A percentile compares a stretch with the other conserved stretches of the same genome.
phyloP scores from a whole-genome alignment of 495 filamentous ascomycete species.

The Aspergillus hancockii region DNA sequence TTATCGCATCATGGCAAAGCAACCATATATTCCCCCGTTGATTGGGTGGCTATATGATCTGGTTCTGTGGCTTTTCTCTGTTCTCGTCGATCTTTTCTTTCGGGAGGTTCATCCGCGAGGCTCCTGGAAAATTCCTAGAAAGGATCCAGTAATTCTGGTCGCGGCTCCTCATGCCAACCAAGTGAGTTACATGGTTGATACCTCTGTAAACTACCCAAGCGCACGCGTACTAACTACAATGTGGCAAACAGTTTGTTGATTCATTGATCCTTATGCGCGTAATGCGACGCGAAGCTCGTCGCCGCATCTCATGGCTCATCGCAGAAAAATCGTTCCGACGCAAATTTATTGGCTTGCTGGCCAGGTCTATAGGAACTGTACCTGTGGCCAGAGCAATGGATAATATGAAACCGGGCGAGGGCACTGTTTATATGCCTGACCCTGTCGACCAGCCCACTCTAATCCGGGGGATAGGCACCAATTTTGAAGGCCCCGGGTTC shows the following conservation, averaged over 20 bases:
- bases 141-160: conserved; percentile 90
- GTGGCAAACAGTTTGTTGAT: conserved; percentile 76
- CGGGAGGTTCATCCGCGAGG: conserved; percentile 93
- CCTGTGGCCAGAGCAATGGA: conserved; percentile 91
- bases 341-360: conserved; percentile 82
- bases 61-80: conserved; percentile 77
- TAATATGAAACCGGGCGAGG: conserved; percentile 72
- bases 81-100: conserved; percentile 94
- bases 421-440: conserved; percentile 89
- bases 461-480: conserved; percentile 79
- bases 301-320: conserved; percentile 87
- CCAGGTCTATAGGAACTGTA: conserved; percentile 78
- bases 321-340: conserved; percentile 90
- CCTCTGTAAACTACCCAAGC: not conserved
- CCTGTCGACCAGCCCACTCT: conserved; percentile 81
- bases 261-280: conserved; percentile 91
- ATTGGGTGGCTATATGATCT: conserved; percentile 77
- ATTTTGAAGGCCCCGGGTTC: conserved; percentile 73
- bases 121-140: conserved; percentile 86
- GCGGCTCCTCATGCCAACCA: conserved; percentile 99
- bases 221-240: conserved; percentile 4
- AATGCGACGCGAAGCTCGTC: conserved; percentile 78
- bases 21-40: conserved; percentile 35
- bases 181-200: conserved; percentile 46
- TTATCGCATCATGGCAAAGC: conserved; percentile 19